phyloP scores from a whole-genome alignment of 2,329 filamentous ascomycete species.

The Calonectria pauciramosa region DNA sequence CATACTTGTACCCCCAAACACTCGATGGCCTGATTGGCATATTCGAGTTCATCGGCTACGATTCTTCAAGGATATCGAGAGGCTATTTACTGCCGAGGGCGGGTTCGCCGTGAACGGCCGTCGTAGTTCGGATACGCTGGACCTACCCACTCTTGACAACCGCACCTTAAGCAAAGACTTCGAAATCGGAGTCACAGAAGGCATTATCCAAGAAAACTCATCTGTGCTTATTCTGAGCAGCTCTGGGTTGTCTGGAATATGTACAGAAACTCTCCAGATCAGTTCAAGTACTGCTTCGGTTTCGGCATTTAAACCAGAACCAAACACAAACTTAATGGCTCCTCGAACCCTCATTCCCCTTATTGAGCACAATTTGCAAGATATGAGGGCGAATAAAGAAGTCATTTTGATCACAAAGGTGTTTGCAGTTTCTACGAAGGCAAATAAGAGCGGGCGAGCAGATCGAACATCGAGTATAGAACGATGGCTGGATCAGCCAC shows the following conservation, averaged over 20 bases:
- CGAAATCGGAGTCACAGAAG: not conserved
- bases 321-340: constrained; percentile 34
- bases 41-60: constrained; percentile 35
- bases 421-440: constrained; percentile 12
- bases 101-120: constrained; percentile 24
- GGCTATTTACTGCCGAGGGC: constrained; percentile 12
- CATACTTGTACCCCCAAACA: constrained; percentile 37
- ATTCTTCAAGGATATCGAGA: not conserved
- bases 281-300: not conserved
- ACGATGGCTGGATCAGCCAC: constrained; percentile 13
- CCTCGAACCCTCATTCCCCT: constrained; percentile 28
- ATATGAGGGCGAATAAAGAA: not conserved
- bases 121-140: not conserved
- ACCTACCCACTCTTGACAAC: not conserved
- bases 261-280: not conserved
- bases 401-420: constrained; percentile 6
- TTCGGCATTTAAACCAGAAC: constrained; percentile 20
- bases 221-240: not conserved
- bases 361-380: not conserved
- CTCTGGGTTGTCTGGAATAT: constrained; percentile 2
- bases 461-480: not conserved
- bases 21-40: constrained; percentile 46
- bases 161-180: not conserved
- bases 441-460: not conserved
- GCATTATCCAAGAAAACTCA: not conserved